Percentiles rank a stretch among this genome's conserved stretches.
These are phyloP conservation scores for Lepidium sativum DNA, from an alignment of 345 rosid genomes.

Conservation along the genomic window DNA sequence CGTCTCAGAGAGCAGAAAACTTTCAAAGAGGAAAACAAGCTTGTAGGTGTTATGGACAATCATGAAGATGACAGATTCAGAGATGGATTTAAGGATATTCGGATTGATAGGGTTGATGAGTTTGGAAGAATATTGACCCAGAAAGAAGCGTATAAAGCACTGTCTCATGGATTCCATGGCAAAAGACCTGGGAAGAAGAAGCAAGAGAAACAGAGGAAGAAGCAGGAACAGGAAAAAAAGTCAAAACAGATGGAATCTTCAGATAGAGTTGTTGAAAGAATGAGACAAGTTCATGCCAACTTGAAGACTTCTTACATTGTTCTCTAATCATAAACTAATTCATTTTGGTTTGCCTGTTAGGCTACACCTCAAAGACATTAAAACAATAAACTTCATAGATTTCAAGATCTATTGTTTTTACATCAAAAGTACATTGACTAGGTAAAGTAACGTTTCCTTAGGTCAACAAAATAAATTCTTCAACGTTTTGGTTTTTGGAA, in stretches of 20 bases:
- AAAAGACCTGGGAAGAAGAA: conserved; percentile 17
- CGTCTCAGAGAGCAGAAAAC: conserved; percentile 11
- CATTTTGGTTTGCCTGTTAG: neutral
- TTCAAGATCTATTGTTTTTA: neutral
- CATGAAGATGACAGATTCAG: conserved; percentile 6
- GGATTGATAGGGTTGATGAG: conserved; percentile 8
- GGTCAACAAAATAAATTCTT: too few relatives aligned
- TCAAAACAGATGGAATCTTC: neutral
- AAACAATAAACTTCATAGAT: neutral
- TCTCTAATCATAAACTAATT: neutral
- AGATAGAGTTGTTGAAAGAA: conserved; percentile 10
- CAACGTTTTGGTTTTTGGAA: too few relatives aligned
- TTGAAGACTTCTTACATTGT: conserved; percentile 11
- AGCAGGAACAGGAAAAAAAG: neutral
- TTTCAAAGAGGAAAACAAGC: conserved; percentile 6
- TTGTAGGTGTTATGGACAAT: neutral
- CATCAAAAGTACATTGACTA: neutral
- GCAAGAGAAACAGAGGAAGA: conserved; percentile 11
- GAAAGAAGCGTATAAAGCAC: neutral
- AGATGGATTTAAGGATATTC: conserved; percentile 4
- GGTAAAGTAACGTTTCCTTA: too few relatives aligned
- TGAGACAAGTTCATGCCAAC: neutral
- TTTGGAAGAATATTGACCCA: conserved; percentile 2
- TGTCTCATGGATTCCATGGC: conserved; percentile 16
- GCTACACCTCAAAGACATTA: neutral